These are phyloP conservation scores for Spizellomyces punctatus DNA, from an alignment of 192 early-diverging fungal species.

Conservation along the genomic window DNA sequence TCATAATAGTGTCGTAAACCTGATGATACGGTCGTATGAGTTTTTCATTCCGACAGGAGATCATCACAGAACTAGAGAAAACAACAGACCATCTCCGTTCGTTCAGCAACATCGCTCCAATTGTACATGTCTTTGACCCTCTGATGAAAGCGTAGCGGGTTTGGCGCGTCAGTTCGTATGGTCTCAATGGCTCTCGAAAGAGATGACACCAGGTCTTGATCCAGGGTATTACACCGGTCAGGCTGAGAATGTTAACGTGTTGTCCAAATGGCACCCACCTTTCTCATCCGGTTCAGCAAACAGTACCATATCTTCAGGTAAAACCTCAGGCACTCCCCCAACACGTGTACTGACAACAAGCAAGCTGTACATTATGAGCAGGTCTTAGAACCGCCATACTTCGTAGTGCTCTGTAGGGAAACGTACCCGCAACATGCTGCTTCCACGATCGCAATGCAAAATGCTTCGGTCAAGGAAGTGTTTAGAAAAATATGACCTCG, in stretches of 20 bases:
- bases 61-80: background rate
- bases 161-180: conserved; percentile 46
- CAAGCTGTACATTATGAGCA: conserved; percentile 50
- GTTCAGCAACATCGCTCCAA: conserved; percentile 93
- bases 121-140: conserved; percentile 93
- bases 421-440: conserved; percentile 88
- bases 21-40: conserved; percentile 1
- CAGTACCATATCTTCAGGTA: conserved; percentile 89
- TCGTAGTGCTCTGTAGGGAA: background rate
- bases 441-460: conserved; percentile 98
- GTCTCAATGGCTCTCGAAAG: conserved; percentile 71
- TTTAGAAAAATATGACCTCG: conserved; percentile 96
- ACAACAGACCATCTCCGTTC: conserved; percentile 74
- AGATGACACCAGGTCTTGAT: conserved; percentile 65
- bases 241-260: too few relatives aligned
- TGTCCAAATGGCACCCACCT: conserved; percentile 45
- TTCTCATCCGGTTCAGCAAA: conserved; percentile 88
- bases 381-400: background rate
- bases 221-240: too few relatives aligned
- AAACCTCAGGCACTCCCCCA: conserved; percentile 95
- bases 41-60: background rate
- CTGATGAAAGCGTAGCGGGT: conserved; percentile 69
- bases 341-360: conserved; percentile 95
- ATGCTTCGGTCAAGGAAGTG: conserved; percentile 96
- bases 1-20: conserved; percentile 78